Conservation (phyloP, 2,329 filamentous ascomycete species). For the Hymenoscyphus fraxineus region DNA sequence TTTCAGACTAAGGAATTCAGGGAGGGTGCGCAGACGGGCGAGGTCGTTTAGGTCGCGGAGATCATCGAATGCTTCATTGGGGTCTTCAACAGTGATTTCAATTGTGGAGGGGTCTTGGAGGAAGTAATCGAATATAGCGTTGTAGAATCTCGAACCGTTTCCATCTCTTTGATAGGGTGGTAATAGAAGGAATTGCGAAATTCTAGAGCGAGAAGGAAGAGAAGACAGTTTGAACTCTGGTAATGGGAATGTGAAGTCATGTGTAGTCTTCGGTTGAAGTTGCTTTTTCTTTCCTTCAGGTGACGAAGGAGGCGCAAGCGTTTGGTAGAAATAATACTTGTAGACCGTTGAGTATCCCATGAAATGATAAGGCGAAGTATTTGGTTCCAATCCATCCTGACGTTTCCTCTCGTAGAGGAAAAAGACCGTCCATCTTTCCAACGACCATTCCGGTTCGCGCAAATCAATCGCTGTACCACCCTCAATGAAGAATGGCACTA, state of each 20-base stretch:
- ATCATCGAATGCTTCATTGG: constrained; percentile 80
- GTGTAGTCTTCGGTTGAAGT: constrained; percentile 29
- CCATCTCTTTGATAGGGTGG: constrained; percentile 81
- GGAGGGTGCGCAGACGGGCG: constrained; percentile 54
- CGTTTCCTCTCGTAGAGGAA: constrained; percentile 70
- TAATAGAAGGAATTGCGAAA: constrained; percentile 90
- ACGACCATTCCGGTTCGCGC: constrained; percentile 67
- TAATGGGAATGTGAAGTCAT: constrained; percentile 40
- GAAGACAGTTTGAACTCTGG: constrained; percentile 46
- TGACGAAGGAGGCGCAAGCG: constrained; percentile 43
- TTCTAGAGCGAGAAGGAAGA: constrained; percentile 73
- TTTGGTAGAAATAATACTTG: constrained; percentile 68
- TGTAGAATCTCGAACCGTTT: constrained; percentile 77
- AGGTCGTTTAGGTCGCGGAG: constrained; percentile 74
- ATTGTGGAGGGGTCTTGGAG: constrained; percentile 59
- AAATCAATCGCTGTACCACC: constrained; percentile 74
- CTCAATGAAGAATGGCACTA: constrained; percentile 86
- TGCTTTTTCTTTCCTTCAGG: constrained; percentile 33
- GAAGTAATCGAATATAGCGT: constrained; percentile 68
- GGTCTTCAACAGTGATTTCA: constrained; percentile 92
- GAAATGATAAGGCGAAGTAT: constrained; percentile 66
- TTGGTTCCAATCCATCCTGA: constrained; percentile 36
- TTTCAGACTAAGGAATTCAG: constrained; percentile 54
- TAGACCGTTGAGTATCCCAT: constrained; percentile 90
- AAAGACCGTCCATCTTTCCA: constrained; percentile 88